Base-by-base conservation (phyloP, 345 rosid species). In the Salix udensis region DNA sequence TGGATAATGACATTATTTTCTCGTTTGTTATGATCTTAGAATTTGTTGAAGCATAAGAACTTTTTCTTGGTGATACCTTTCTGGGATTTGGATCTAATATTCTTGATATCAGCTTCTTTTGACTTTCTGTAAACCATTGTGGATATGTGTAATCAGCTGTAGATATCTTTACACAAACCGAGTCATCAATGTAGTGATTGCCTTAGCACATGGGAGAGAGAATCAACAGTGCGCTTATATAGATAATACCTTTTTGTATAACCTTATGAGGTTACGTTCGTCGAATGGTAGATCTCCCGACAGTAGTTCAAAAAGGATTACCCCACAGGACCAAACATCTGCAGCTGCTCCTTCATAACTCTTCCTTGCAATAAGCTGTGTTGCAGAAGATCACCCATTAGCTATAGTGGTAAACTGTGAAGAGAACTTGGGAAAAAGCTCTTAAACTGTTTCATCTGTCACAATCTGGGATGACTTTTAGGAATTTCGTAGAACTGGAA, bases 251-350 rank as follows among this genome's bases (percentile, higher is more conserved):
- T 95, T 95, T 70, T 79, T 90, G 81, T 90, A 95, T 70, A 91
- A 76, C 74, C 80, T 74, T 73, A 87, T 80, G 72, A 95, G 94
- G 34, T 87, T 91, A n/a, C 85, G 89, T 15, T 95, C 96, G 68
- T 93, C 89, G 28, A 91, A 95, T 3, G 94, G 97, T 14, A 92
- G 88, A 84, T 72, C 79, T 34, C 97, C 98, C 5, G 97, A 85
- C 67, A 93, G 94, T 71, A 89, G 79, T 72, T 95, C 97, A 65
- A 91, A 95, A 48, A 95, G 97, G 74, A 95, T 86, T 50, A 95
- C 96, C 69, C 98, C 96, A 76, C 96, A 93, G 26, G 98, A 93
- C 98, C 98, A 93, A 65, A 90, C 84, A 83, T 93, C 98, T 16
- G 97, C 97, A 11, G 92, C 88, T 71, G 96, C 94, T 73, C 97